Base-by-base conservation (phyloP, 1,139 yeast species). In the Lizanozyma gosingica region DNA sequence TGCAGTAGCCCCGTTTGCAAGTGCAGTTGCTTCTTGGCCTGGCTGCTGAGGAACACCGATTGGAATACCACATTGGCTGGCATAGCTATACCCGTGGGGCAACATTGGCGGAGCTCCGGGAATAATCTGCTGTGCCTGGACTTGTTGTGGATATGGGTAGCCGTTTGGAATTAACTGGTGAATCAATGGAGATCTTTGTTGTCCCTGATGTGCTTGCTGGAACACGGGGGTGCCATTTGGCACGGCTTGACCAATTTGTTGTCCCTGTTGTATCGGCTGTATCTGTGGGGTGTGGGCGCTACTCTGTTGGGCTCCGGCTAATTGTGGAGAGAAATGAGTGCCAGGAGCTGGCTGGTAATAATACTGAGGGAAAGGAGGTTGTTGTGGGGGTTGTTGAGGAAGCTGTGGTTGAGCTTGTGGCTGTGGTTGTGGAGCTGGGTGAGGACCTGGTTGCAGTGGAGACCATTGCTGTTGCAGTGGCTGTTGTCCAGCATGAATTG, bases 331-430 rank as follows among this genome's bases (percentile, higher is more conserved):
- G 29, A 22, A 22, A 6, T 22, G 29, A 22, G 29, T 11, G 11
- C 29, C 29, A 11, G 29, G 29, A 6, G 11, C 29, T 11, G 29
- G 29, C 11, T 22, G 29, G 11, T 22, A 22, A 22, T 22, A 22
- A 11, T 22, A 22, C 11, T 22, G 29, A 11, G 29, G 29, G 29
- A 22, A 22, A 11, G 36, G 36, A 15, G 17, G 17, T 15, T 14
- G 36, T n/a, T 34, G 36, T 11, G 4, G 36, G 6, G 9, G 37
- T 27, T 32, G 39, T 4, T 32, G 39, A 17, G 63, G 64, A 14
- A 65, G 65, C 27, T 60, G 58, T 3, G 57, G 53, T 6, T 56
- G 54, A 8, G 51, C 55, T 14, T 4, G 22, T n/a, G 34, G 33
- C 18, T 39, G 36, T 4, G 16, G 42, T 15, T 48, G 54, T 35